Evolutionary conservation across 2,329 filamentous ascomycete species (phyloP).

Genomic region (Dactylella cylindrospora): DNA sequence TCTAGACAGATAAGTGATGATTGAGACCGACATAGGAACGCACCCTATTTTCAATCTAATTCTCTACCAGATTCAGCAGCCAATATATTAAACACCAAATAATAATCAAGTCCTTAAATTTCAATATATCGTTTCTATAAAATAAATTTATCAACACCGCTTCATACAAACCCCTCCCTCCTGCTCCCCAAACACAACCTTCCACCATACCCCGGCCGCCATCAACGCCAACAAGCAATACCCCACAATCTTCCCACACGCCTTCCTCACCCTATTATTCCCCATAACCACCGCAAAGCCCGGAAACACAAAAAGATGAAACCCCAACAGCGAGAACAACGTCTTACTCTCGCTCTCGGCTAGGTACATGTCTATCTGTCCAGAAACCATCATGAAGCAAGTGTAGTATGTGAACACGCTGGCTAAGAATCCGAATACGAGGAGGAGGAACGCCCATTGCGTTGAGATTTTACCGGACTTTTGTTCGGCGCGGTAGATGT

Average conservation of each 20-base stretch:
- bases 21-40: too few species aligned
- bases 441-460: conserved; percentile 20
- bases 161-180: too few species aligned
- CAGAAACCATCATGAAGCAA: conserved; percentile 18
- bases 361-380: not conserved
- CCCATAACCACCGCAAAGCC: conserved; percentile 4
- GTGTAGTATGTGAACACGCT: conserved; percentile 22
- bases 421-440: conserved; percentile 5
- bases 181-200: conserved; percentile 6
- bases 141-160: too few species aligned
- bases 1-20: too few species aligned
- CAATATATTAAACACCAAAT: too few species aligned
- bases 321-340: conserved; percentile 3
- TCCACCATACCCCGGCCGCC: conserved; percentile 16
- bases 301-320: conserved; percentile 14
- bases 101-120: too few species aligned
- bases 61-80: too few species aligned
- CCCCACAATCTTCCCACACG: conserved; percentile 5
- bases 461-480: conserved; percentile 20
- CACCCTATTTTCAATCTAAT: too few species aligned
- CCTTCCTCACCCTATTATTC: conserved; percentile 7
- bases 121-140: too few species aligned
- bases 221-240: conserved; percentile 11
- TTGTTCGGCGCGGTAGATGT: conserved; percentile 16
- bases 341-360: not conserved